Conservation (phyloP, 2,329 filamentous ascomycete species). For the Botrytis hyacinthi region DNA sequence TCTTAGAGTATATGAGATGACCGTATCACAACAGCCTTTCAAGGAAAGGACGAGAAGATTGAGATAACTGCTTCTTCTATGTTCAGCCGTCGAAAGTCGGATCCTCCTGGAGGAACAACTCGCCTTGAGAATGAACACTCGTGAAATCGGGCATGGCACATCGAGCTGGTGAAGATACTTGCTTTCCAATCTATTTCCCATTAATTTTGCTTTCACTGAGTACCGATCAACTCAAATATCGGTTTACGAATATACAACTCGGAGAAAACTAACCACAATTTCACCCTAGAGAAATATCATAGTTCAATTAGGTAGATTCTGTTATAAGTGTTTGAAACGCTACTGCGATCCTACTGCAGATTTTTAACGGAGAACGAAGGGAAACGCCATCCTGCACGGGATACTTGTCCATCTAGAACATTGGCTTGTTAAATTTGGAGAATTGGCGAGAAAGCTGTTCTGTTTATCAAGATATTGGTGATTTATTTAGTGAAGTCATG, state of each 20-base stretch:
- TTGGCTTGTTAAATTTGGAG: accelerated
- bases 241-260: accelerated
- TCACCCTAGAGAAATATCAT: neutral
- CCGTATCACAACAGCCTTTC: too few species aligned
- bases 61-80: neutral
- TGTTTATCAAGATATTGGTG: accelerated
- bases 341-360: neutral
- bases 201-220: neutral
- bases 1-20: too few species aligned
- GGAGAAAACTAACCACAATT: neutral
- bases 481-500: neutral
- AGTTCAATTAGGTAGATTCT: neutral
- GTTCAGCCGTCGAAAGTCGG: neutral
- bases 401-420: neutral
- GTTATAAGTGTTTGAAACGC: neutral
- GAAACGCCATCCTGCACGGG: accelerated
- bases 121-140: neutral
- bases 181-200: neutral
- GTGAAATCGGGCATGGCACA: neutral
- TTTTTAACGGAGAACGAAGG: accelerated
- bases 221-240: neutral
- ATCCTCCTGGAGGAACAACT: neutral
- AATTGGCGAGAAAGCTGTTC: neutral
- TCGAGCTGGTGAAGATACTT: neutral
- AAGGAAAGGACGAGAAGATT: accelerated